phyloP scores from a whole-genome alignment of 1,284 basidiomycete genomes.

The Boletus sp. region DNA sequence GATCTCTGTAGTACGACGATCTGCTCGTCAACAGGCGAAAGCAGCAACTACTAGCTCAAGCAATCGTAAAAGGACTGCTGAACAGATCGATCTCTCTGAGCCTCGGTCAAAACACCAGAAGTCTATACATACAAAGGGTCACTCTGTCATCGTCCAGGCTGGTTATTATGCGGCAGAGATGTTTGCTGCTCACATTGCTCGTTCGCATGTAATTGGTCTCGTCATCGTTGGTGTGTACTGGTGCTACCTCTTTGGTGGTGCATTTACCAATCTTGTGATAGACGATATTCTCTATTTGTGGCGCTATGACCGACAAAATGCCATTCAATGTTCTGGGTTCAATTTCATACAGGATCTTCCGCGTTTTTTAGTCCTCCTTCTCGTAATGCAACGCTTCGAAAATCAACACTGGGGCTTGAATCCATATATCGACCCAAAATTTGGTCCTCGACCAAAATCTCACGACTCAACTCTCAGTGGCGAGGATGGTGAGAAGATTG shows the following conservation, averaged over 20 bases:
- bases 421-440: not conserved
- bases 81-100: not conserved
- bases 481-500: not conserved
- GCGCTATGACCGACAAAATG: not conserved
- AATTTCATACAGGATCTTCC: constrained; percentile 3
- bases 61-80: not conserved
- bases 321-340: not conserved
- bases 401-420: not conserved
- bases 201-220: not conserved
- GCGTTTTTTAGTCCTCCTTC: not conserved
- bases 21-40: not conserved
- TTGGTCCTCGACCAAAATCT: not conserved
- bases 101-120: not conserved
- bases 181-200: not conserved
- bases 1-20: not conserved
- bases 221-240: not conserved
- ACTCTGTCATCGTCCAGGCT: not conserved
- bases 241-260: not conserved
- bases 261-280: not conserved
- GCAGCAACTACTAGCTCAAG: not conserved
- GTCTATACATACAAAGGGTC: too few species aligned
- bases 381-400: not conserved
- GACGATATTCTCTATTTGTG: not conserved
- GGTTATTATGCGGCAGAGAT: not conserved
- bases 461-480: not conserved